Evolutionary conservation across 768 basidiomycete genomes (phyloP).

Genomic region (Lactarius sp.): DNA sequence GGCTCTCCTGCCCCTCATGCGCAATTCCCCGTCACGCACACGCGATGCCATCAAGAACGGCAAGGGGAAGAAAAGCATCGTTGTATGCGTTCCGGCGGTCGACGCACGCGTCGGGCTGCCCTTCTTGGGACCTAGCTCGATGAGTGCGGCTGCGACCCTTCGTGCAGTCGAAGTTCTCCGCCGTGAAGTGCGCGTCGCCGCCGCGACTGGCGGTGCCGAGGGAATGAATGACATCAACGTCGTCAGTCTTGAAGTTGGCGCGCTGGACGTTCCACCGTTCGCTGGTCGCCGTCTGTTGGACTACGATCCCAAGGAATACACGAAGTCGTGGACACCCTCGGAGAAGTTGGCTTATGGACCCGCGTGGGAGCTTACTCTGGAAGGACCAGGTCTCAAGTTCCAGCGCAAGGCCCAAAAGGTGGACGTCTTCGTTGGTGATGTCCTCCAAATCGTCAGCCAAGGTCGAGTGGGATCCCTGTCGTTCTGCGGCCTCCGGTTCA

Average conservation of each 20-base stretch:
- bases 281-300: conserved; percentile 33
- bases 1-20: conserved; percentile 68
- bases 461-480: conserved; percentile 44
- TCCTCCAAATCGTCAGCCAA: conserved; percentile 56
- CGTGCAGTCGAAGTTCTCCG: conserved; percentile 70
- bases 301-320: conserved; percentile 37
- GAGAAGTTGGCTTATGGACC: conserved; percentile 70
- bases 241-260: conserved; percentile 70
- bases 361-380: conserved; percentile 53
- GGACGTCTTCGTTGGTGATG: conserved; percentile 50
- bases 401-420: conserved; percentile 53
- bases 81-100: conserved; percentile 71
- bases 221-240: conserved; percentile 64
- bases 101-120: conserved; percentile 74
- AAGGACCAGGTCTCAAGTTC: conserved; percentile 38
- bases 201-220: conserved; percentile 49
- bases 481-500: conserved; percentile 42
- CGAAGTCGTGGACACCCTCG: conserved; percentile 68
- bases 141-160: conserved; percentile 70
- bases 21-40: conserved; percentile 54
- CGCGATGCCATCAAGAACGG: conserved; percentile 48
- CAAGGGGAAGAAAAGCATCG: conserved; percentile 42
- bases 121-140: conserved; percentile 56
- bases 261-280: conserved; percentile 34
- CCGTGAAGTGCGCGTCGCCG: conserved; percentile 60